These are phyloP conservation scores for Pisolithus microcarpus DNA, from an alignment of 768 basidiomycete genomes.

Conservation along the genomic window DNA sequence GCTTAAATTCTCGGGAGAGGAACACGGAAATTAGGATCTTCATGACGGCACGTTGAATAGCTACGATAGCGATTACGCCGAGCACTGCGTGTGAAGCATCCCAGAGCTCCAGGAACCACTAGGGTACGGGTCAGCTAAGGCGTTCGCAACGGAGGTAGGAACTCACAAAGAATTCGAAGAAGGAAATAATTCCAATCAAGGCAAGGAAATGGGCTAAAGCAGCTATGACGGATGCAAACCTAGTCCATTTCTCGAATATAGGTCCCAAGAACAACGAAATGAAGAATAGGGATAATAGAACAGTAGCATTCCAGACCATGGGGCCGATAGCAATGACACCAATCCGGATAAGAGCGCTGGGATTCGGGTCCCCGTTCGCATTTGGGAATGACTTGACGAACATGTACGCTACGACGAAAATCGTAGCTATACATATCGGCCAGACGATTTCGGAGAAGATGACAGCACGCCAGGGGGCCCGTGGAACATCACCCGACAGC, in stretches of 20 bases:
- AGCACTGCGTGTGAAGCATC: conserved; percentile 94
- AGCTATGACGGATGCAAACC: conserved; percentile 93
- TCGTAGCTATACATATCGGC: conserved; percentile 65
- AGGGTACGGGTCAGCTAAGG: conserved; percentile 6
- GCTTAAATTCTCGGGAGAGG: conserved; percentile 95
- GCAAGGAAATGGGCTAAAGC: conserved; percentile 77
- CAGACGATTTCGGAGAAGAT: conserved; percentile 77
- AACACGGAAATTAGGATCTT: conserved; percentile 93
- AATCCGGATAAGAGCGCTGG: conserved; percentile 88
- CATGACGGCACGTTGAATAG: conserved; percentile 87
- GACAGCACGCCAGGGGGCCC: conserved; percentile 81
- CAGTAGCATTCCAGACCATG: conserved; percentile 88
- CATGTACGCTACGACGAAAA: conserved; percentile 85
- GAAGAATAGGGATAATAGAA: conserved; percentile 82
- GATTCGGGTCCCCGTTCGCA: conserved; percentile 48
- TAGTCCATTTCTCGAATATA: conserved; percentile 74
- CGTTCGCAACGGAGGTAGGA: conserved; percentile 26
- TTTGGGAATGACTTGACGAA: conserved; percentile 89
- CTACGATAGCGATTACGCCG: conserved; percentile 82
- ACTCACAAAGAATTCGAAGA: conserved; percentile 96
- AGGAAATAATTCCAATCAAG: conserved; percentile 74
- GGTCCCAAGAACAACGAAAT: conserved; percentile 90
- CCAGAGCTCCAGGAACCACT: conserved; percentile 98
- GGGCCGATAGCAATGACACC: conserved; percentile 85
- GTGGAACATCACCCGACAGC: conserved; percentile 87